phyloP scores from a whole-genome alignment of 371 early-diverging fungal genomes.

The Entomophthora muscae region DNA sequence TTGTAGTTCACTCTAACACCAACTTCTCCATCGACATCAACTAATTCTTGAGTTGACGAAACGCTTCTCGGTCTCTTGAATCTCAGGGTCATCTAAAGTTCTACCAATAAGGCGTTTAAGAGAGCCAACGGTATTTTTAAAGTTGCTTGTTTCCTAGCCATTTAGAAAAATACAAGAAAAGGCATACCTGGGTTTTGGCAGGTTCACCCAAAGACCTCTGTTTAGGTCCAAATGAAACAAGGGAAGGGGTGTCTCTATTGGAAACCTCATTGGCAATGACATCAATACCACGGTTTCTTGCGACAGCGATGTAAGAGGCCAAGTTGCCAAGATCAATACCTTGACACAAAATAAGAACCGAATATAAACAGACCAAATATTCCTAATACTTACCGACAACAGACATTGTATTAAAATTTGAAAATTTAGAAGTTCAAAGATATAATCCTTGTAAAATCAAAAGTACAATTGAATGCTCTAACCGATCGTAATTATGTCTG shows the following conservation, averaged over 20 bases:
- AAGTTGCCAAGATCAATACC: slow-evolving; percentile 96
- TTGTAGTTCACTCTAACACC: slow-evolving; percentile 74
- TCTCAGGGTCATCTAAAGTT: slow-evolving; percentile 72
- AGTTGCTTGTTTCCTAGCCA: slow-evolving; percentile 68
- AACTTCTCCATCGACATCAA: slow-evolving; percentile 65
- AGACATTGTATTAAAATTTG: slow-evolving; percentile 5
- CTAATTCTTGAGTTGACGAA: slow-evolving; percentile 63
- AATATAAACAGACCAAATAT: neutral
- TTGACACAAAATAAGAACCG: neutral
- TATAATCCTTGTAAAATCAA: neutral
- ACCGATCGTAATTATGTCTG: neutral
- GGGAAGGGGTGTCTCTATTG: slow-evolving; percentile 86
- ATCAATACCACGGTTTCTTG: slow-evolving; percentile 94
- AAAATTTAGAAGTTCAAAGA: neutral
- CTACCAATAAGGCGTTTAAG: slow-evolving; percentile 95
- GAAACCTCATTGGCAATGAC: slow-evolving; percentile 93
- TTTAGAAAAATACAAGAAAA: neutral
- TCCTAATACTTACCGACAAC: neutral
- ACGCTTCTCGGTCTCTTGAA: slow-evolving; percentile 61
- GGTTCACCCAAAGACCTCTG: slow-evolving; percentile 90
- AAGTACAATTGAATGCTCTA: neutral
- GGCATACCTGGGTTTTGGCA: slow-evolving; percentile 62
- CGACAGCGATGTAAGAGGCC: slow-evolving; percentile 89
- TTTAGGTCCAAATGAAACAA: slow-evolving; percentile 87
- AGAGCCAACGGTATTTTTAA: slow-evolving; percentile 84